Evolutionary conservation across 805 yeast genomes (phyloP).

Genomic region (Pichia occidentalis): DNA sequence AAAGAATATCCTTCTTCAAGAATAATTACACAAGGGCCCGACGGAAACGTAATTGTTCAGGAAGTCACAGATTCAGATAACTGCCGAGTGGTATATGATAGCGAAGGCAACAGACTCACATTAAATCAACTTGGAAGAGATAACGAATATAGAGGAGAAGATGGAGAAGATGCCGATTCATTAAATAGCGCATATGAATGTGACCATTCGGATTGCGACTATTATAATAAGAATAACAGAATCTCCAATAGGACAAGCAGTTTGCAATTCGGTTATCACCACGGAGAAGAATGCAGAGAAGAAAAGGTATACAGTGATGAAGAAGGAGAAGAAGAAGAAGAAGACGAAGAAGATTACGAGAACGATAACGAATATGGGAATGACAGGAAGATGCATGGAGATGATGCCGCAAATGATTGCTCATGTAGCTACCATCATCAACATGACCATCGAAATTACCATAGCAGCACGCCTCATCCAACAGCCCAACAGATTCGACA

Average conservation of each 20-base stretch:
- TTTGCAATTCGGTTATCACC: no score
- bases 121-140: no score
- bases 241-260: no score
- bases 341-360: conserved; percentile 6
- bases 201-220: no score
- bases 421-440: conserved; percentile 16
- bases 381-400: conserved; percentile 13
- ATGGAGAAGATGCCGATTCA: conserved; percentile 16
- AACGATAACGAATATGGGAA: conserved; percentile 12
- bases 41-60: conserved; percentile 75
- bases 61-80: conserved; percentile 30
- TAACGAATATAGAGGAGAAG: conserved; percentile 15
- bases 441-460: conserved; percentile 10
- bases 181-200: no score
- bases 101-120: no score
- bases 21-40: conserved; percentile 56
- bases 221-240: not conserved
- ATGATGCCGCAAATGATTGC: conserved; percentile 5
- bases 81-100: conserved; percentile 19
- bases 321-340: conserved; percentile 14
- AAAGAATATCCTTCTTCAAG: conserved; percentile 68
- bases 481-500: not conserved
- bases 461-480: no score
- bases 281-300: conserved; percentile 7
- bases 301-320: no score